Conservation (phyloP, 2,329 filamentous ascomycete species). For the Sphaceloma murrayae region DNA sequence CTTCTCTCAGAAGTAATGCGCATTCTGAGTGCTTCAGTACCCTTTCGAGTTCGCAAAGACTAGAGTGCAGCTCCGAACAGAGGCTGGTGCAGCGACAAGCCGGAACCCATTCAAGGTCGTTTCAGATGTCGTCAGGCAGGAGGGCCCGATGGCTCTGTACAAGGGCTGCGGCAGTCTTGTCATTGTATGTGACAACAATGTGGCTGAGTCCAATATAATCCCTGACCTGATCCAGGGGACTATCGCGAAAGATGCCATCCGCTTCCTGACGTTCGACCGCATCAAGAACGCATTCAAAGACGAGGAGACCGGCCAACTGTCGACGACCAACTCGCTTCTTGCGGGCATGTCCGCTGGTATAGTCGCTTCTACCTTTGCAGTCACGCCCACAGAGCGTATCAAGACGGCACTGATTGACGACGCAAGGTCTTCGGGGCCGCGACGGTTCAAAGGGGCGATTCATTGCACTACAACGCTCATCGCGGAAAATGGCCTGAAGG, state of each 20-base stretch:
- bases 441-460: slow-evolving; percentile 41
- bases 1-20: not conserved
- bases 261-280: slow-evolving; percentile 57
- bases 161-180: slow-evolving; percentile 54
- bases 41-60: slow-evolving; percentile 62
- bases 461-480: slow-evolving; percentile 45
- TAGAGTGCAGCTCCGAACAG: slow-evolving; percentile 46
- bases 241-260: slow-evolving; percentile 54
- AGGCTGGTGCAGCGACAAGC: slow-evolving; percentile 37
- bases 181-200: slow-evolving; percentile 29
- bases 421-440: slow-evolving; percentile 36
- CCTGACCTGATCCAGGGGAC: slow-evolving; percentile 37
- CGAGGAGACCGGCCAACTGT: slow-evolving; percentile 46
- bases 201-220: not conserved
- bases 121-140: slow-evolving; percentile 43
- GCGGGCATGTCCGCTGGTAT: slow-evolving; percentile 57
- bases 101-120: slow-evolving; percentile 52
- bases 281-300: slow-evolving; percentile 52
- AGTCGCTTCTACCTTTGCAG: slow-evolving; percentile 52
- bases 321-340: slow-evolving; percentile 47
- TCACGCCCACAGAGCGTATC: slow-evolving; percentile 59
- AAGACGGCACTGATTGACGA: slow-evolving; percentile 61
- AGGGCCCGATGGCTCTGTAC: slow-evolving; percentile 51
- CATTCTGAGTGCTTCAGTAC: slow-evolving; percentile 32
- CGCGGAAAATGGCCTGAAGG: slow-evolving; percentile 43